These are phyloP conservation scores for Irineochytrium annulatum DNA, from an alignment of 192 early-diverging fungal species.

Conservation along the genomic window DNA sequence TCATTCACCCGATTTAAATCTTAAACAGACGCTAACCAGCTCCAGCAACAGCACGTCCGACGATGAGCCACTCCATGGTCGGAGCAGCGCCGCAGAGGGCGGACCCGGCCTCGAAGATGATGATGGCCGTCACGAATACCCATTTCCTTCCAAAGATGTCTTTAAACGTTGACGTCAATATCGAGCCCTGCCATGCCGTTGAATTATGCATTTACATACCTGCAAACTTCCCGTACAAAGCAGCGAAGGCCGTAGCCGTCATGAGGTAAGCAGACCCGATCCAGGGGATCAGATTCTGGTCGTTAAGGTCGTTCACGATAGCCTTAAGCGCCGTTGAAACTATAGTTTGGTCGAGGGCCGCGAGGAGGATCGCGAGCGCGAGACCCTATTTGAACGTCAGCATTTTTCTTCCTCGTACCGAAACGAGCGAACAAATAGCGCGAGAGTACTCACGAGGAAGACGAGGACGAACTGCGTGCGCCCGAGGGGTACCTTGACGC, in stretches of 20 bases:
- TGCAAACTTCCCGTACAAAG: slow-evolving; percentile 37
- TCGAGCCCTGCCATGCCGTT: slow-evolving; percentile 64
- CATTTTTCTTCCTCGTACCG: no score
- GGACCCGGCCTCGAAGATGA: slow-evolving; percentile 72
- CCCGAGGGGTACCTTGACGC: no score
- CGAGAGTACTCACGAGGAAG: no score
- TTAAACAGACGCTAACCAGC: neutral
- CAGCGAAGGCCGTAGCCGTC: slow-evolving; percentile 52
- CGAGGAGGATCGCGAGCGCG: slow-evolving; percentile 13
- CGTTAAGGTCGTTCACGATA: slow-evolving; percentile 5
- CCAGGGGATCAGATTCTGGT: slow-evolving; percentile 60
- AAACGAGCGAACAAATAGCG: no score
- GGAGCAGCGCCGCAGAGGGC: slow-evolving; percentile 67
- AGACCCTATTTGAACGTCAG: no score
- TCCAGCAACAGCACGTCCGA: slow-evolving; percentile 67
- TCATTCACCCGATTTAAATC: neutral
- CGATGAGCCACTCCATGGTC: slow-evolving; percentile 55
- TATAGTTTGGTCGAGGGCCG: slow-evolving; percentile 26
- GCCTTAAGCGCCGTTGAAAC: slow-evolving; percentile 20
- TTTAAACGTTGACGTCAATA: no score
- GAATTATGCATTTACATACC: neutral
- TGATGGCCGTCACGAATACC: slow-evolving; percentile 62
- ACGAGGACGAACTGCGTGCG: no score
- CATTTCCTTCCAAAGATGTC: slow-evolving; percentile 83
- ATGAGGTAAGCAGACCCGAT: slow-evolving; percentile 71